A percentile compares a stretch with the other conserved stretches of the same genome.
Evolutionary conservation across 2,329 filamentous ascomycete species (phyloP).

Genomic region (Pseudogymnoascus sp.): DNA sequence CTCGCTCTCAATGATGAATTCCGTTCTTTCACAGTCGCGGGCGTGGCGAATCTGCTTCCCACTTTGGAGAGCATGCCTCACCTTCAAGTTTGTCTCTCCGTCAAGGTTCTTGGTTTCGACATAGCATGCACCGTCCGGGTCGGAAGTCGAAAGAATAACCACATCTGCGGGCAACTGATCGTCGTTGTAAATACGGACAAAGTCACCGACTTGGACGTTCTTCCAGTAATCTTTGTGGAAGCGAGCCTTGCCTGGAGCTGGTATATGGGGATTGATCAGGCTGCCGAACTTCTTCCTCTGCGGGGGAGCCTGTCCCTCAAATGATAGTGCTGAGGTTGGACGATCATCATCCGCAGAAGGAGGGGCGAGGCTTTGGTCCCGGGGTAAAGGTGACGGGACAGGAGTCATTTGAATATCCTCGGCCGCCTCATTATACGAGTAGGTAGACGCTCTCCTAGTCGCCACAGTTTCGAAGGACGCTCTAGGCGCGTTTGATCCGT

Average conservation of each 20-base stretch:
- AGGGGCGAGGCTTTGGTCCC: constrained; percentile 25
- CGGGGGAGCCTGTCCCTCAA: not conserved
- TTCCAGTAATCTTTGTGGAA: constrained; percentile 97
- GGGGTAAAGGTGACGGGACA: constrained; percentile 71
- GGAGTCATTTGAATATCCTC: constrained; percentile 93
- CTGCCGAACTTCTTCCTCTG: not conserved
- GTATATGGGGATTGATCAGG: constrained; percentile 64
- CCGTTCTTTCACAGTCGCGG: constrained; percentile 79
- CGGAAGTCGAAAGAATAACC: constrained; percentile 85
- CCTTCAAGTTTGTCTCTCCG: constrained; percentile 95
- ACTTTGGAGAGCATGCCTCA: constrained; percentile 81
- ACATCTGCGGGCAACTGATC: constrained; percentile 93
- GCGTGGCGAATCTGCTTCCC: constrained; percentile 78
- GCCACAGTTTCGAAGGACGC: constrained; percentile 54
- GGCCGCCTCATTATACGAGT: constrained; percentile 42
- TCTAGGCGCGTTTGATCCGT: constrained; percentile 21
- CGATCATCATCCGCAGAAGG: not conserved
- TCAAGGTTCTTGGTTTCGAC: constrained; percentile 98
- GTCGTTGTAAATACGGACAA: constrained; percentile 91
- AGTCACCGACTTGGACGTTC: constrained; percentile 88
- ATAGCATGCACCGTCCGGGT: constrained; percentile 89
- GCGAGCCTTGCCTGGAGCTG: constrained; percentile 60
- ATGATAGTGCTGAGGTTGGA: not conserved
- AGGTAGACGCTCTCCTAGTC: constrained; percentile 38
- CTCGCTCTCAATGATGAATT: constrained; percentile 90